Evolutionary conservation across 106 monocot species (phyloP).

Genomic region (Narthecium ossifragum): DNA sequence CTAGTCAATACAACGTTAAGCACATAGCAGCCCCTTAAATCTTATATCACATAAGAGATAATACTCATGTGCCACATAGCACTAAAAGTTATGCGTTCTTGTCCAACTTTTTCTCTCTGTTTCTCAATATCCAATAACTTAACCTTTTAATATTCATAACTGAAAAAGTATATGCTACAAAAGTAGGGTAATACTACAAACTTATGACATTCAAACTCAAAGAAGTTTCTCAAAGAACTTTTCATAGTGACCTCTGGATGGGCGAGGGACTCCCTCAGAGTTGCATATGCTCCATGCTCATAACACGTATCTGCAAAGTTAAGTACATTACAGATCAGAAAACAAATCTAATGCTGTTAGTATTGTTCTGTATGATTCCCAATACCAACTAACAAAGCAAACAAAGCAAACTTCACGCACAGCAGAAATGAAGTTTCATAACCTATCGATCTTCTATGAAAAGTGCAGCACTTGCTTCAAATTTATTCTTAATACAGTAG

Average conservation of each 20-base stretch:
- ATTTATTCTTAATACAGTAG: too few species aligned
- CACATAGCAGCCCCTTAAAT: too few species aligned
- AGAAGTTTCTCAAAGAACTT: too few species aligned
- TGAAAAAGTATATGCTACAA: not conserved
- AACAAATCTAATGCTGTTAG: not conserved
- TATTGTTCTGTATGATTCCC: too few species aligned
- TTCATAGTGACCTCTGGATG: conserved; percentile 36
- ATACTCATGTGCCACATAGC: not conserved
- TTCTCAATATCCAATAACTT: not conserved
- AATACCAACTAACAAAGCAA: not conserved
- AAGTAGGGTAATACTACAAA: not conserved
- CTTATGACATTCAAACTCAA: too few species aligned
- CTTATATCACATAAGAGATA: too few species aligned
- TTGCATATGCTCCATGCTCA: conserved; percentile 14
- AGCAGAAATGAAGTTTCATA: too few species aligned
- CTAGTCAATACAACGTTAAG: too few species aligned
- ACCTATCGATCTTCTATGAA: too few species aligned
- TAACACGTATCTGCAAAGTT: conserved; percentile 37
- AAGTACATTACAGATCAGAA: not conserved
- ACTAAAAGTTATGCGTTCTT: not conserved
- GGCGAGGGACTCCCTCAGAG: conserved; percentile 57
- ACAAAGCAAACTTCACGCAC: not conserved
- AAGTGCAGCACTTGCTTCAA: too few species aligned
- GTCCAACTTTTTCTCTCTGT: not conserved
- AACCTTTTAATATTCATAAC: not conserved